These are phyloP conservation scores for Colletotrichum truncatum DNA, from an alignment of 2,329 filamentous ascomycete species.

Conservation along the genomic window DNA sequence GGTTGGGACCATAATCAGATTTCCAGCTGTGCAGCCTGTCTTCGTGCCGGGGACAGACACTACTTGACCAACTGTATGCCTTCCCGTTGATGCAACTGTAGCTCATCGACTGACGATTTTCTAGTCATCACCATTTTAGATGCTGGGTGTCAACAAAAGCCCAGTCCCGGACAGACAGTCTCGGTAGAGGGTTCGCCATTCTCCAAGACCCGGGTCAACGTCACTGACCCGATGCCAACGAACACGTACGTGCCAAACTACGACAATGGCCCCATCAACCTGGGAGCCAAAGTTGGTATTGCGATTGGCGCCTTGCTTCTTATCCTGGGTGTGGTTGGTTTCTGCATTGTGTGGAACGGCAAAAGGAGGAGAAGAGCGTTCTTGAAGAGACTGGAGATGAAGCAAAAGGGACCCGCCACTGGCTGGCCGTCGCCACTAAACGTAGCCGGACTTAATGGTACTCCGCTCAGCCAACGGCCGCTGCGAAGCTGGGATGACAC, in stretches of 20 bases:
- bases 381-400: constrained; percentile 55
- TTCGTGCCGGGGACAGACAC: constrained; percentile 45
- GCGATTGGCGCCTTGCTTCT: constrained; percentile 60
- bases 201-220: constrained; percentile 54
- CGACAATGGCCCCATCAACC: constrained; percentile 54
- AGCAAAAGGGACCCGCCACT: constrained; percentile 42
- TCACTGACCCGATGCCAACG: constrained; percentile 57
- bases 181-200: constrained; percentile 63
- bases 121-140: constrained; percentile 60
- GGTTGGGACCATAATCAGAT: constrained; percentile 52
- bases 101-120: constrained; percentile 17
- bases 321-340: constrained; percentile 58
- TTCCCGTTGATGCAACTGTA: background rate
- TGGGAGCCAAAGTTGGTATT: constrained; percentile 68
- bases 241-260: constrained; percentile 50
- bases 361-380: constrained; percentile 63
- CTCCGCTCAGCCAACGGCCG: constrained; percentile 42
- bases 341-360: constrained; percentile 64
- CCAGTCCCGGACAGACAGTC: constrained; percentile 55
- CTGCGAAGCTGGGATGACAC: constrained; percentile 61
- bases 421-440: constrained; percentile 52
- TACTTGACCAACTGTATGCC: constrained; percentile 64
- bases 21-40: constrained; percentile 57
- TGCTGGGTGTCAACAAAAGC: constrained; percentile 64
- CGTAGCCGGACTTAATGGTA: constrained; percentile 32